Percentiles rank a stretch among this genome's conserved stretches.
These are phyloP conservation scores for Termitomyces sp. DNA, from an alignment of 768 basidiomycete species.

Conservation along the genomic window DNA sequence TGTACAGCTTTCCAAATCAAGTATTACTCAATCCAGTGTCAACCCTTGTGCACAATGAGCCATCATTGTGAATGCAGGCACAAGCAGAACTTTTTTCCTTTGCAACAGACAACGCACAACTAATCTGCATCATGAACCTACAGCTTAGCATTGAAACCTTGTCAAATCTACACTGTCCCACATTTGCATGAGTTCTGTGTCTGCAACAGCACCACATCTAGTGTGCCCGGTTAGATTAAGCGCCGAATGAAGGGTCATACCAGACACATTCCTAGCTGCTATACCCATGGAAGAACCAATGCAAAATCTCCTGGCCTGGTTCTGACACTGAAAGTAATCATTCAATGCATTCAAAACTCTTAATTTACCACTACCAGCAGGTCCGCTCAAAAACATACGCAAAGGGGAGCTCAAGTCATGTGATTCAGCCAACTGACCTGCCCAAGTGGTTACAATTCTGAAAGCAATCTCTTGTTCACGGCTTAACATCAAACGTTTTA, in stretches of 20 bases:
- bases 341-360: slow-evolving; percentile 28
- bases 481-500: no score
- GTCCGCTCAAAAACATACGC: slow-evolving; percentile 28
- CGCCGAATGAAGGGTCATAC: slow-evolving; percentile 34
- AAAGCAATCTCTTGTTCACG: no score
- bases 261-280: slow-evolving; percentile 31
- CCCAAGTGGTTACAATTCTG: no score
- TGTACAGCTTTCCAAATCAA: no score
- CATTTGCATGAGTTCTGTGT: neutral
- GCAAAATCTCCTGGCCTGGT: slow-evolving; percentile 19
- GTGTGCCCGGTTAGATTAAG: slow-evolving; percentile 4
- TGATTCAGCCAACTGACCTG: no score
- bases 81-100: no score
- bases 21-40: no score
- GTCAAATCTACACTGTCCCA: slow-evolving; percentile 28
- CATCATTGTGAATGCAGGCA: no score
- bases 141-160: slow-evolving; percentile 13
- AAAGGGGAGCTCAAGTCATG: slow-evolving; percentile 10
- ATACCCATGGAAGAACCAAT: slow-evolving; percentile 30
- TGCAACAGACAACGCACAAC: no score
- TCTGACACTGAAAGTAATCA: slow-evolving; percentile 20
- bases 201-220: neutral
- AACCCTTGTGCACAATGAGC: no score
- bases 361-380: slow-evolving; percentile 40
- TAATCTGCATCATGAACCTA: neutral